Conservation (phyloP, 1,284 basidiomycete genomes). For the Trametes polyzona region DNA sequence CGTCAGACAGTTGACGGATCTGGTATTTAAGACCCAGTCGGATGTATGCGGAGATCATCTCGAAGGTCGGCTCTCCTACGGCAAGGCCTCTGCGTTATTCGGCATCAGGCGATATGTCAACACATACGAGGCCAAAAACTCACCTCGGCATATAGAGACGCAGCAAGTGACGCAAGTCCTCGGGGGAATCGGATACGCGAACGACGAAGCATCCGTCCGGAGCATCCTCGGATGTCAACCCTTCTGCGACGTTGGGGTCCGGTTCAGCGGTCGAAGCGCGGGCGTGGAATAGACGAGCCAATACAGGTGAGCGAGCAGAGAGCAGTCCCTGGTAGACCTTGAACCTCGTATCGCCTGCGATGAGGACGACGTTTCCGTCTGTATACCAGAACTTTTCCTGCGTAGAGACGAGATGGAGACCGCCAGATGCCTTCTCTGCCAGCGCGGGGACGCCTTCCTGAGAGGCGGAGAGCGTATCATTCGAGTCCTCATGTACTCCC, state of each 20-base stretch:
- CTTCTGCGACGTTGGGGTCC: background rate
- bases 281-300: slow-evolving; percentile 11
- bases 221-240: background rate
- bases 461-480: too few relatives aligned
- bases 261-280: slow-evolving; percentile 9
- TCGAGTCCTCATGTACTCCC: too few relatives aligned
- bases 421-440: too few relatives aligned
- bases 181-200: background rate
- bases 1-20: background rate
- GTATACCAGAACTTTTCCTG: slow-evolving; percentile 19
- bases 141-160: background rate
- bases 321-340: slow-evolving; percentile 15
- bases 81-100: background rate
- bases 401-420: too few relatives aligned
- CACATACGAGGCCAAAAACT: too few relatives aligned
- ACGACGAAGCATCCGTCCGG: background rate
- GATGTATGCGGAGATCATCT: background rate
- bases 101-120: too few relatives aligned
- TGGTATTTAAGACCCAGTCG: slow-evolving; percentile 8
- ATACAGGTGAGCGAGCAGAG: slow-evolving; percentile 13
- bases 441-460: too few relatives aligned
- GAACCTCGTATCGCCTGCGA: slow-evolving; percentile 10
- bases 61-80: background rate
- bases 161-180: slow-evolving; percentile 9
- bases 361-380: slow-evolving; percentile 17